phyloP scores from a whole-genome alignment of 2,329 filamentous ascomycete genomes.

The Nemania abortiva region DNA sequence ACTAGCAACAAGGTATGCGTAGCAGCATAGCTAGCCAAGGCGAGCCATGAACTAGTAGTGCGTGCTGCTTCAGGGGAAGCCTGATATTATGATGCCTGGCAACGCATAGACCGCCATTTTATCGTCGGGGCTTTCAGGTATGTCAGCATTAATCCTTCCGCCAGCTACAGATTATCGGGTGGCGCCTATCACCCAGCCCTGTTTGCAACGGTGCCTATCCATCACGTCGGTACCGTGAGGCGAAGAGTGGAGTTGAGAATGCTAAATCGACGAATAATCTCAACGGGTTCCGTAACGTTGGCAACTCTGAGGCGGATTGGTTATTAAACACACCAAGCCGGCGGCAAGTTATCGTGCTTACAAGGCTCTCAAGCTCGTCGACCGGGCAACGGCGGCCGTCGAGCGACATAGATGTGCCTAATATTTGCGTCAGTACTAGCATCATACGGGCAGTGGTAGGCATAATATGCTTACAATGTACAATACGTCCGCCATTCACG shows the following conservation, averaged over 20 bases:
- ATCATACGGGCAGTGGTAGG: constrained; percentile 25
- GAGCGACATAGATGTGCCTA: constrained; percentile 49
- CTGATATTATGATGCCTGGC: constrained; percentile 14
- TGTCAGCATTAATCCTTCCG: constrained; percentile 6
- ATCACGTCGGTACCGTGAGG: constrained; percentile 16
- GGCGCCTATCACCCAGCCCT: constrained; percentile 12
- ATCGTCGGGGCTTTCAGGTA: constrained; percentile 7
- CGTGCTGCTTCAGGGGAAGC: constrained; percentile 15
- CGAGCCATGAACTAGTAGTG: constrained; percentile 14
- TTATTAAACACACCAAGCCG: constrained; percentile 40
- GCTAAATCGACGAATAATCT: constrained; percentile 18
- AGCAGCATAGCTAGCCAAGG: constrained; percentile 17
- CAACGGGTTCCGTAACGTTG: constrained; percentile 34
- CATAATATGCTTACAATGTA: constrained; percentile 72
- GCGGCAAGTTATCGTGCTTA: constrained; percentile 36
- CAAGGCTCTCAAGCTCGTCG: constrained; percentile 44
- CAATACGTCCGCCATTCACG: constrained; percentile 79
- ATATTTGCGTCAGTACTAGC: constrained; percentile 37
- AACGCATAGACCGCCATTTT: constrained; percentile 13
- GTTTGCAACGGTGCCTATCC: constrained; percentile 18
- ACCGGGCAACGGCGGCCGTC: constrained; percentile 43
- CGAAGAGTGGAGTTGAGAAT: constrained; percentile 15
- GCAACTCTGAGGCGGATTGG: constrained; percentile 30
- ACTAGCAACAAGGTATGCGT: constrained; percentile 11
- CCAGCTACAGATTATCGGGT: not conserved